Base-by-base conservation (phyloP, 2,329 filamentous ascomycete genomes). In the Shiraia sp. region DNA sequence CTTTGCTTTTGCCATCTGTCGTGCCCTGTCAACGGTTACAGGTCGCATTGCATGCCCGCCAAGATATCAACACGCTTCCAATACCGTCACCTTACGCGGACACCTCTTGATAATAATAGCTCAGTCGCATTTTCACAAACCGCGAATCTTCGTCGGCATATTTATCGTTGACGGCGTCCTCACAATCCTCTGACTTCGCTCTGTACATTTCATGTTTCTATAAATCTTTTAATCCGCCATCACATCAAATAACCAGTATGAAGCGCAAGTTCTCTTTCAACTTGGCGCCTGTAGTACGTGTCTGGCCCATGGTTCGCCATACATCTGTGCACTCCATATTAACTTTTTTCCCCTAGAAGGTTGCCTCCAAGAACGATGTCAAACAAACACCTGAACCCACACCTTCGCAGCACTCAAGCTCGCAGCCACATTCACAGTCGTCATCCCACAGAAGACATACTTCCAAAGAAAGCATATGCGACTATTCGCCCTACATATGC, bases 221-320 rank as follows among this genome's bases (percentile, higher is more conserved):
- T 16, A 32, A 9, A 10, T 30, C 14, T 29, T 22, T 26, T 28
- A 10, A 23, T 10, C 36, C 10, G 26, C 30, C n/a, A 24, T 22
- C 28, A 6, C 16, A 34, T 24, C 29, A 37, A 40, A 41, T 34
- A 27, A 32, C 37, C 49, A 47, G 34, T 40, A 73, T 72, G 69
- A 69, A 69, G 57, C 66, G 69, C 35, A 75, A 74, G 53, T 75
- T 75, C 48, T 69, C 71, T 39, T 71, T 74, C 58, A 69, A 69
- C 43, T 52, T 73, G 40, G 66, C 69, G 42, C 70, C 70, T 35
- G 61, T 73, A 34, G 71, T 74, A 57, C 42, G 69, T 58, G 27
- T 14, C 26, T 27, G 15, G 19, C 14, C 13, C n/a, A n/a, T 23
- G 9, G 14, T 6, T 13, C 30, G 13, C 25, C 29, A 26, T 32